Evolutionary conservation across 2,329 filamentous ascomycete species (phyloP).

Genomic region (Periconia sp.): DNA sequence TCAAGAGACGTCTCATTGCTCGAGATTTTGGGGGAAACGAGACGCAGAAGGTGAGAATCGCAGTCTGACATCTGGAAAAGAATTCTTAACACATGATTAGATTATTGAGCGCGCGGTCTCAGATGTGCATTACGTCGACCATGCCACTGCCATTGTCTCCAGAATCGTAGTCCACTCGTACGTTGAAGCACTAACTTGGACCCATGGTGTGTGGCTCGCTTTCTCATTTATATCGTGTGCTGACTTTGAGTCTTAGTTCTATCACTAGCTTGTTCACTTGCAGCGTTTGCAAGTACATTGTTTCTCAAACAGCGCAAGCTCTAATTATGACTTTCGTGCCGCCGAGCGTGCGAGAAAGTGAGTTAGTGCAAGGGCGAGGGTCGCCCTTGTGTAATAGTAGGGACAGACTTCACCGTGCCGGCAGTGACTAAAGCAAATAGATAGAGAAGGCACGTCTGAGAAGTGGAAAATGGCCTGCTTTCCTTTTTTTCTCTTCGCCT

Average conservation of each 20-base stretch:
- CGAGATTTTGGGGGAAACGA: constrained; percentile 12
- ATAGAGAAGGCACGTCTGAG: too few relatives aligned
- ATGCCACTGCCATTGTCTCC: constrained; percentile 17
- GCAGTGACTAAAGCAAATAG: too few relatives aligned
- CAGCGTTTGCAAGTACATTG: constrained; percentile 22
- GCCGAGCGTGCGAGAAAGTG: neutral
- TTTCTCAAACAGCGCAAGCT: constrained; percentile 28
- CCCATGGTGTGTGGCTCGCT: constrained; percentile 22
- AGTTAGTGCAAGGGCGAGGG: neutral
- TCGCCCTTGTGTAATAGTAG: too few relatives aligned
- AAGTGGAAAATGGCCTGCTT: too few relatives aligned
- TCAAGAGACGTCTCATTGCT: constrained; percentile 17
- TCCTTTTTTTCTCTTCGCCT: too few relatives aligned
- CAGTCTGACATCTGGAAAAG: neutral
- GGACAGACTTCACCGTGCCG: too few relatives aligned
- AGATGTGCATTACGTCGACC: constrained; percentile 26
- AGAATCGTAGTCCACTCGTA: constrained; percentile 22
- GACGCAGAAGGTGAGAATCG: constrained; percentile 10
- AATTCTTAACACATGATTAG: constrained; percentile 3
- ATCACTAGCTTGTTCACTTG: constrained; percentile 21
- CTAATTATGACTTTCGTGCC: neutral
- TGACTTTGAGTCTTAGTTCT: constrained; percentile 17
- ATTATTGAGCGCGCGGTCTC: constrained; percentile 27
- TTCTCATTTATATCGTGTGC: neutral
- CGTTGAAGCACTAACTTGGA: constrained; percentile 29